A percentile compares a stretch with the other conserved stretches of the same genome.
These are phyloP conservation scores for Trichosporon coremiiforme DNA, from an alignment of 1,284 basidiomycete genomes.

Conservation along the genomic window DNA sequence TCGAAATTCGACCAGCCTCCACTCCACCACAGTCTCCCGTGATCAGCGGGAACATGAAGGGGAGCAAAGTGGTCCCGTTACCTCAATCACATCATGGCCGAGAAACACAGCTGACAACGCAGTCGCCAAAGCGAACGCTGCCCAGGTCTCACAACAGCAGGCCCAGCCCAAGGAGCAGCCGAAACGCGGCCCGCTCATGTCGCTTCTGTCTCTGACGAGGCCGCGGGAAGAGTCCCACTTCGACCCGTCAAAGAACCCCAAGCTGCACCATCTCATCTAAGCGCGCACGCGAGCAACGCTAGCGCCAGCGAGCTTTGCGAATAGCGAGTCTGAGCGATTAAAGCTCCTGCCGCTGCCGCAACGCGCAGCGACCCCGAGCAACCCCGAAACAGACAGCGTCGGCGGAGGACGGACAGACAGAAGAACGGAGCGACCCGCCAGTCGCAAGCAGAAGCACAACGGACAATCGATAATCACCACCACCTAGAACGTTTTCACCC, in stretches of 20 bases:
- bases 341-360: no score
- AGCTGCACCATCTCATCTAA: constrained; percentile 45
- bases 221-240: constrained; percentile 39
- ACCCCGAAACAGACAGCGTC: no score
- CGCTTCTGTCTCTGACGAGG: constrained; percentile 26
- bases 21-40: neutral
- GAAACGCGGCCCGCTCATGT: constrained; percentile 25
- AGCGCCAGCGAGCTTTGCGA: no score
- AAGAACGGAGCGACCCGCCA: neutral
- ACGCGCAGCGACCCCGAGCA: no score
- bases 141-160: neutral
- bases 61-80: constrained; percentile 2
- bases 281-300: no score
- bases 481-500: neutral
- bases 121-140: constrained; percentile 17
- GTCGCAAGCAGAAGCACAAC: constrained; percentile 6
- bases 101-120: constrained; percentile 11
- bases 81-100: neutral
- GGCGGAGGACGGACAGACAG: neutral
- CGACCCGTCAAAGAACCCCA: constrained; percentile 49
- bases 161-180: neutral
- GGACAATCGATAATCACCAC: neutral
- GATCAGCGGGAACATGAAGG: neutral
- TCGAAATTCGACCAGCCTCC: constrained; percentile 1
- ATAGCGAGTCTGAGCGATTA: no score